Percentiles rank a stretch among this genome's conserved stretches.
Evolutionary conservation across 169 alveolate species (phyloP).

Genomic region (Babesia divergens): DNA sequence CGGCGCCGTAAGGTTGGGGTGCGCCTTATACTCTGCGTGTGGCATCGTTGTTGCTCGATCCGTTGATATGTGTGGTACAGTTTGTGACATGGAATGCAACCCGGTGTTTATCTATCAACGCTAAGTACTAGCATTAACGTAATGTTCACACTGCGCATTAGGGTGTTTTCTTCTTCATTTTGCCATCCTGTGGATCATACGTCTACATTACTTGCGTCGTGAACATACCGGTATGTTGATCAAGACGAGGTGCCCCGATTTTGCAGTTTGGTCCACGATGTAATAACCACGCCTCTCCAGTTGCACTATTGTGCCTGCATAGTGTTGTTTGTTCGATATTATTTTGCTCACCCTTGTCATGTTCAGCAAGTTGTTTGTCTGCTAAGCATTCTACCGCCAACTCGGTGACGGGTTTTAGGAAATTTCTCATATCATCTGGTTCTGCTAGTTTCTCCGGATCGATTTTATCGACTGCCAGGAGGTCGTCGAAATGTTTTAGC

Average conservation of each 20-base stretch:
- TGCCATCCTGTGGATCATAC: slow-evolving; percentile 40
- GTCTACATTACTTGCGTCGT: too few species aligned
- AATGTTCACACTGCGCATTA: too few species aligned
- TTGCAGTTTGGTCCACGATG: slow-evolving; percentile 84
- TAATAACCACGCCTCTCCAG: slow-evolving; percentile 97
- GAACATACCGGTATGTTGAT: slow-evolving; percentile 93
- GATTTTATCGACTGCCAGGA: slow-evolving; percentile 88
- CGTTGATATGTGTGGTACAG: too few species aligned
- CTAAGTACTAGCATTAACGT: too few species aligned
- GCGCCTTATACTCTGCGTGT: too few species aligned
- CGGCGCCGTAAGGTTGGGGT: too few species aligned
- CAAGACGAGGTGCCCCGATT: slow-evolving; percentile 67
- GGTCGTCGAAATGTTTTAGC: slow-evolving; percentile 91
- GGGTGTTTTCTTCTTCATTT: slow-evolving; percentile 35
- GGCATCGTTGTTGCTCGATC: too few species aligned
- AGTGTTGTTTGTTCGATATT: not conserved
- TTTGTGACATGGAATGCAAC: too few species aligned
- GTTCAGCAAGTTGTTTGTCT: slow-evolving; percentile 75
- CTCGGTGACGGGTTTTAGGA: slow-evolving; percentile 66
- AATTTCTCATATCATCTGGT: slow-evolving; percentile 58
- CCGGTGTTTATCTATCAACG: too few species aligned
- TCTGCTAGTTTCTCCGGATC: slow-evolving; percentile 83
- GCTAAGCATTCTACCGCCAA: slow-evolving; percentile 80
- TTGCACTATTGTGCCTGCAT: slow-evolving; percentile 85
- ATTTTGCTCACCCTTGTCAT: slow-evolving; percentile 38